Percentiles rank a stretch among this genome's conserved stretches.
Evolutionary conservation across 179 eudicot genomes (phyloP).

Genomic region (Actinidia chinensis): DNA sequence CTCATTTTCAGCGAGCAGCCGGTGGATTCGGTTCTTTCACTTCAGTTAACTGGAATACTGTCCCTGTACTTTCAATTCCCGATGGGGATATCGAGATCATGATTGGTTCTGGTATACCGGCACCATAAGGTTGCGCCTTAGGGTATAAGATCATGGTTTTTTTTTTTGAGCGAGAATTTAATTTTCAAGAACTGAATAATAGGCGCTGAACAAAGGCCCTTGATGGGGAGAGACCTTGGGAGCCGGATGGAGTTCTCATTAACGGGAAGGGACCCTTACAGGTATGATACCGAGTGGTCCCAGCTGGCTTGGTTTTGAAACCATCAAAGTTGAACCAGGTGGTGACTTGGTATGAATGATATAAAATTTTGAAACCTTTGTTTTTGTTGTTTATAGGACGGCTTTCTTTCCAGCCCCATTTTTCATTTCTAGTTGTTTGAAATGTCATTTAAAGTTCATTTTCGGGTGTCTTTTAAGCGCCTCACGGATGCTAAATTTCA

Average conservation of each 20-base stretch:
- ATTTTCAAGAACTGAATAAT: slow-evolving; percentile 7
- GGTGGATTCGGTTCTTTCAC: slow-evolving; percentile 81
- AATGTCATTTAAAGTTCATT: no score
- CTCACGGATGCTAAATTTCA: no score
- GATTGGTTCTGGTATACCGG: slow-evolving; percentile 89
- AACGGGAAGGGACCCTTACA: slow-evolving; percentile 95
- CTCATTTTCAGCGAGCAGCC: slow-evolving; percentile 77
- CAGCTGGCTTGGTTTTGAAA: slow-evolving; percentile 65
- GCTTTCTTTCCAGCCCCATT: not conserved
- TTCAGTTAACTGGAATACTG: slow-evolving; percentile 49
- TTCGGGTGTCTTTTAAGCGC: no score
- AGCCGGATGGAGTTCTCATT: slow-evolving; percentile 97
- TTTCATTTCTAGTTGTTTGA: not conserved
- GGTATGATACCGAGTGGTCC: slow-evolving; percentile 66
- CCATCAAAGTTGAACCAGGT: slow-evolving; percentile 87
- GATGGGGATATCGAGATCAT: slow-evolving; percentile 72
- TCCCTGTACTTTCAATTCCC: slow-evolving; percentile 64
- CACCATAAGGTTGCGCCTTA: slow-evolving; percentile 70
- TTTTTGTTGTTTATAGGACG: not conserved
- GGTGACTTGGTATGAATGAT: no score
- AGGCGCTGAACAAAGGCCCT: slow-evolving; percentile 69
- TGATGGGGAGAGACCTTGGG: slow-evolving; percentile 70
- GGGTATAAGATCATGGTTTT: not conserved
- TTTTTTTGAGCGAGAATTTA: not conserved
- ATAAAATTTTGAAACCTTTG: no score